Conservation (phyloP, 371 early-diverging fungal genomes). For the Phascolomyces articulosus region DNA sequence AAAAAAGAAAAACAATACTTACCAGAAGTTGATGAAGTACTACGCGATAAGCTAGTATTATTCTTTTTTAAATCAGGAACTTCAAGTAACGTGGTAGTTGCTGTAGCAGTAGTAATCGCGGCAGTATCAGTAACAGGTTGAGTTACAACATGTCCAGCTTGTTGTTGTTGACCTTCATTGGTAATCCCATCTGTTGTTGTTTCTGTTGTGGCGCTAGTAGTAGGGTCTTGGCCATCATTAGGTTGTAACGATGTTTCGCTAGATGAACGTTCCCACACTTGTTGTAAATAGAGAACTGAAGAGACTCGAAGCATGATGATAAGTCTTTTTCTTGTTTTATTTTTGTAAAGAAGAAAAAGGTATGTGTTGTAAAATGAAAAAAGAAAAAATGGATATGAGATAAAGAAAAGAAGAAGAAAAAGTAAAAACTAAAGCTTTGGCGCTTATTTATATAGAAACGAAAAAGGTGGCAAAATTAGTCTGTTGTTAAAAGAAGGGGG, state of each 20-base stretch:
- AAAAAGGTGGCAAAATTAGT: neutral
- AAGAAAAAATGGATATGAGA: neutral
- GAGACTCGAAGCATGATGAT: slow-evolving; percentile 9
- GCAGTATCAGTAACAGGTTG: too few relatives aligned
- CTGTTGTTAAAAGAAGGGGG: neutral
- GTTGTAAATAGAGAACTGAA: slow-evolving; percentile 9
- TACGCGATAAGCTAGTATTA: too few relatives aligned
- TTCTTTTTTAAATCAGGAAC: too few relatives aligned
- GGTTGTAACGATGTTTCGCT: neutral
- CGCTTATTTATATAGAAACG: neutral
- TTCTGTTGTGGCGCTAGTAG: neutral
- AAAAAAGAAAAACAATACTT: too few relatives aligned
- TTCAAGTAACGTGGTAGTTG: too few relatives aligned
- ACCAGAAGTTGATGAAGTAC: too few relatives aligned
- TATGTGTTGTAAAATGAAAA: neutral
- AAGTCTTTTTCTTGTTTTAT: neutral
- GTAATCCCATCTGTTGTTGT: neutral
- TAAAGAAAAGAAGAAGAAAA: neutral
- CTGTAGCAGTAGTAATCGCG: too few relatives aligned
- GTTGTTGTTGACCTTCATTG: too few relatives aligned
- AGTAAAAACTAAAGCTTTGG: neutral
- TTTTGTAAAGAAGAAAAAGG: neutral
- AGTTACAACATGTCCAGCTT: too few relatives aligned
- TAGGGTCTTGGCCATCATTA: neutral
- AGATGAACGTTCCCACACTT: slow-evolving; percentile 17